Evolutionary conservation across 176 grass and related monocot genomes (phyloP), one percentile per base, ranked within the genome.

Genomic region (Areca catechu): DNA sequence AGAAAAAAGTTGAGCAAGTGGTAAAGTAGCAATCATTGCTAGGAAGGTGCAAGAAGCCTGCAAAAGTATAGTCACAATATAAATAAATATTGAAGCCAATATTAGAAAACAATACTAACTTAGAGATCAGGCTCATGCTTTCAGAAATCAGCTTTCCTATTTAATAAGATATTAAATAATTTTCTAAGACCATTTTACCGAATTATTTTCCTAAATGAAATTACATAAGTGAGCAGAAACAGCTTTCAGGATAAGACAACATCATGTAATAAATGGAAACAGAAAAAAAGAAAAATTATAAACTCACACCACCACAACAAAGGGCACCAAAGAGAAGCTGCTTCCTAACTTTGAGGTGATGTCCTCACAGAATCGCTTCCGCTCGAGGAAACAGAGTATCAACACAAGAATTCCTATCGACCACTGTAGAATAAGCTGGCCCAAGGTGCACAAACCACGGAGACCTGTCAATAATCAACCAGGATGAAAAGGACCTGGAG

Each of bases 391-490:
- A 71, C 87, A 98, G 34, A 91, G 76, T 68, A 98, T 85, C 49
- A 98, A 61, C 65, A 98, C 93, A 28, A 98, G 65, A 49, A 54
- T 43, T 61, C 93, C 93, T 18, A 81, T 71, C 25, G 75, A 20
- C 93, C 87, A 98, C 65, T 98, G 87, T 24, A 98, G 60, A 58
- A 92, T 80, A 88, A 98, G 87, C 93, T 98, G 93, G 74, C 61
- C 67, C 76, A 95, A 95, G 70, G 80, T 82, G 65, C 69, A 80
- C 70, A 86, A 81, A 89, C 20, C 69, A 95, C 76, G 52, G 76
- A 75, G 53, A 77, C 19, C 66, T 78, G 67, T 95, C 82, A 95
- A 81, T 83, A 71, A 68, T 78, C 73, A 81, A 83, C 74, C 79
- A 86, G 54, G 76, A 83, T 76, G 75, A 73, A 83, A 72, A 60